Evolutionary conservation across 176 grass and related monocot genomes (phyloP).

Genomic region (Aegilops longissima): DNA sequence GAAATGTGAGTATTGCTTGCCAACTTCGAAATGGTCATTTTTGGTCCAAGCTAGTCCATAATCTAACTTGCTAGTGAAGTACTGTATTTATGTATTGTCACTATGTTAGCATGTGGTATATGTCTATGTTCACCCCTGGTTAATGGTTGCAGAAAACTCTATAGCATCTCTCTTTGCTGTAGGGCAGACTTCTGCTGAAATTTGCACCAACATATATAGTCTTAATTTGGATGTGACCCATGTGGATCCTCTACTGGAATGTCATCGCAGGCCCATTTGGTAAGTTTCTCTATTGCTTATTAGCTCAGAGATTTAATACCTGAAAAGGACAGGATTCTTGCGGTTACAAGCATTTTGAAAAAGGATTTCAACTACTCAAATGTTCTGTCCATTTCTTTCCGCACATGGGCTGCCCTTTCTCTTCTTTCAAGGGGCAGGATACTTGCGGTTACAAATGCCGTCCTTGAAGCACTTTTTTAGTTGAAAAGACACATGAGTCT

Average conservation of each 20-base stretch:
- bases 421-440: background rate
- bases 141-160: no score
- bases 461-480: background rate
- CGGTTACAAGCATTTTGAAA: background rate
- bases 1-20: background rate
- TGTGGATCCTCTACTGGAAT: background rate
- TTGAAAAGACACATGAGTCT: background rate
- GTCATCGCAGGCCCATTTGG: background rate
- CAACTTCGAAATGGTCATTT: background rate
- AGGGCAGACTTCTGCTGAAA: no score
- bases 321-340: background rate
- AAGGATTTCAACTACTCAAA: constrained; percentile 6
- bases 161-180: no score
- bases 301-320: constrained; percentile 19
- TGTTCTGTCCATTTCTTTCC: background rate
- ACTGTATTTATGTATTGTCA: no score
- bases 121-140: background rate
- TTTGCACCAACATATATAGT: no score
- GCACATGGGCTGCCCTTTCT: constrained; percentile 9
- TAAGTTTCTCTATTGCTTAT: background rate
- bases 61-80: background rate
- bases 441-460: background rate
- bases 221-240: no score
- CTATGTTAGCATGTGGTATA: background rate
- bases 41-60: no score